These are phyloP conservation scores for Tirmania nivea DNA, from an alignment of 495 filamentous ascomycete species.

Conservation along the genomic window DNA sequence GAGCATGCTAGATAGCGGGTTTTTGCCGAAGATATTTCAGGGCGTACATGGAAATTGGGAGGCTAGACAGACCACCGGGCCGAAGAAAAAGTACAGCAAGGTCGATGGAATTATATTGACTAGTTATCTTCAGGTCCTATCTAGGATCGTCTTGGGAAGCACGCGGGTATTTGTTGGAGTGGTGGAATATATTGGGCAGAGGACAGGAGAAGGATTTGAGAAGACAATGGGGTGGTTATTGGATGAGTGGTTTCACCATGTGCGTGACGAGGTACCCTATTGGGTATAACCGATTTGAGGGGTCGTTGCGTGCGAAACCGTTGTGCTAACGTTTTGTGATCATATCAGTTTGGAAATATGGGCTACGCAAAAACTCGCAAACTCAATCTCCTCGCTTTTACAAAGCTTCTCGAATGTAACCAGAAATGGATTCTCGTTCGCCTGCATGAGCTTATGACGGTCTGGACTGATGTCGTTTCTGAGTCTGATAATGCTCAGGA, in stretches of 20 bases:
- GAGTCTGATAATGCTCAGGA: constrained; percentile 40
- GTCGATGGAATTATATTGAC: constrained; percentile 50
- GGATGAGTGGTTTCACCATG: constrained; percentile 65
- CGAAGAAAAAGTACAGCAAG: constrained; percentile 37
- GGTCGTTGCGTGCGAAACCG: background rate
- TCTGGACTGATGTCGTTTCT: constrained; percentile 47
- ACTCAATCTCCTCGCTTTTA: constrained; percentile 59
- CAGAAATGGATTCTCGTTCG: constrained; percentile 33
- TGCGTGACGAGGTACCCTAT: background rate
- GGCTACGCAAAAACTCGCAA: constrained; percentile 54
- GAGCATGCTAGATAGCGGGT: constrained; percentile 44
- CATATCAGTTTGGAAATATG: constrained; percentile 45
- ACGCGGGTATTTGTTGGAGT: constrained; percentile 42
- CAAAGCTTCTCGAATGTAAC: constrained; percentile 44
- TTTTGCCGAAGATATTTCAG: constrained; percentile 43
- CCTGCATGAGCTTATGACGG: constrained; percentile 42
- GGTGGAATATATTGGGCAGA: constrained; percentile 24
- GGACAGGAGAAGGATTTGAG: constrained; percentile 23
- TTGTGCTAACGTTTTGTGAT: background rate
- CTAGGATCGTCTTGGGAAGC: constrained; percentile 50
- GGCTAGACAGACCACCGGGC: constrained; percentile 54
- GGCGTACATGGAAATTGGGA: constrained; percentile 50
- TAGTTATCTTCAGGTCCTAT: constrained; percentile 66
- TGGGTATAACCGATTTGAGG: too few species aligned
- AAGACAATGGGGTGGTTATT: constrained; percentile 48